Evolutionary conservation across 805 yeast genomes (phyloP).

Genomic region (Ogataea polymorpha): DNA sequence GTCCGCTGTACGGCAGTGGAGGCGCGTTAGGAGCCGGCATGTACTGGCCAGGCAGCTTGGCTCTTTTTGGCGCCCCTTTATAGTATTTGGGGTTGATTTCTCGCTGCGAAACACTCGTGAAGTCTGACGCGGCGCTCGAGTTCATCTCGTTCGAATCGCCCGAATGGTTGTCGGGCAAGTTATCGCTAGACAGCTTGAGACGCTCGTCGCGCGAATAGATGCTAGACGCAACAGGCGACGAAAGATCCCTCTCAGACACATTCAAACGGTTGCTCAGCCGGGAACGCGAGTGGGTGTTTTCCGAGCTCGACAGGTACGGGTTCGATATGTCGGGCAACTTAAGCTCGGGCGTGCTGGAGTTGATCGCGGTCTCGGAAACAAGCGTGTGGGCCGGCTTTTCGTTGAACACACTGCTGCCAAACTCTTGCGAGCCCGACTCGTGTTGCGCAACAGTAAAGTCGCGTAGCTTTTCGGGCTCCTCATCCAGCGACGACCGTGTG

Average conservation of each 20-base stretch:
- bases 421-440: neutral
- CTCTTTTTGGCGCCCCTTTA: slow-evolving; percentile 32
- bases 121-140: slow-evolving; percentile 49
- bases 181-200: slow-evolving; percentile 8
- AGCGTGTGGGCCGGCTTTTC: slow-evolving; percentile 5
- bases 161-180: slow-evolving; percentile 3
- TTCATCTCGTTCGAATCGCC: slow-evolving; percentile 18
- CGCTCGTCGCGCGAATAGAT: slow-evolving; percentile 15
- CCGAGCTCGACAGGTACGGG: slow-evolving; percentile 12
- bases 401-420: slow-evolving; percentile 6
- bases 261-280: neutral
- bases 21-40: slow-evolving; percentile 10
- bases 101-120: slow-evolving; percentile 77
- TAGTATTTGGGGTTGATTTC: slow-evolving; percentile 62
- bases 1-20: slow-evolving; percentile 22
- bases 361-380: slow-evolving; percentile 5
- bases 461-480: slow-evolving; percentile 11
- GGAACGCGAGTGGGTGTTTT: neutral
- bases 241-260: neutral
- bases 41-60: slow-evolving; percentile 22
- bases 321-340: slow-evolving; percentile 15
- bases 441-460: slow-evolving; percentile 9
- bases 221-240: slow-evolving; percentile 4
- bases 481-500: slow-evolving; percentile 7
- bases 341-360: slow-evolving; percentile 9